Percentiles rank a stretch among this genome's conserved stretches.
phyloP scores from a whole-genome alignment of 331 rosid genomes.

The Pyrus hybrid region DNA sequence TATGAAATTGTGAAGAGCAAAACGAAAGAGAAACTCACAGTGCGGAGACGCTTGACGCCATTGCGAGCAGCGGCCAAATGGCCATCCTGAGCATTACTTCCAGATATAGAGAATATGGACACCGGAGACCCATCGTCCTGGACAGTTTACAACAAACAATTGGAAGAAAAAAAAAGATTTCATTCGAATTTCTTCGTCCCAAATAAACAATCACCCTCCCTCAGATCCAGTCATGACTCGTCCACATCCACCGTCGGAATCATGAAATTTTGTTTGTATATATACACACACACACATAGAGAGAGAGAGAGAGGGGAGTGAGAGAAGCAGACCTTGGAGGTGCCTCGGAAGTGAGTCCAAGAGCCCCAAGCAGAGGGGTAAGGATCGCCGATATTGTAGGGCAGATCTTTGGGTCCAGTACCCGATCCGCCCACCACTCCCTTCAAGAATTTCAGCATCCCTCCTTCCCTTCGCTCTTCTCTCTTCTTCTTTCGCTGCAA shows the following conservation, averaged over 20 bases:
- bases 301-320: not conserved
- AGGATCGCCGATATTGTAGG: slow-evolving; percentile 75
- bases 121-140: slow-evolving; percentile 96
- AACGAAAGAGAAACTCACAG: slow-evolving; percentile 27
- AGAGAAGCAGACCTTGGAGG: slow-evolving; percentile 49
- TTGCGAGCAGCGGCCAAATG: slow-evolving; percentile 92
- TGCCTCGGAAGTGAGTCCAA: slow-evolving; percentile 79
- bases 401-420: slow-evolving; percentile 74
- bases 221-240: not conserved
- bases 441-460: slow-evolving; percentile 73
- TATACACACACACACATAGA: no score
- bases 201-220: not conserved
- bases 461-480: not conserved
- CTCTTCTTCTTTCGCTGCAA: not conserved
- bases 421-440: slow-evolving; percentile 95
- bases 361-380: slow-evolving; percentile 87
- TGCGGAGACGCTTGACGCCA: slow-evolving; percentile 87
- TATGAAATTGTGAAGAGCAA: no score
- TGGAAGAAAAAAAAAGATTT: not conserved
- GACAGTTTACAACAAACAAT: not conserved
- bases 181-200: not conserved
- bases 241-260: not conserved
- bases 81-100: slow-evolving; percentile 89
- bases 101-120: slow-evolving; percentile 74
- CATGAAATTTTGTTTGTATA: not conserved